phyloP scores from a whole-genome alignment of 78 protist species.

The Isochrysis galbana region DNA sequence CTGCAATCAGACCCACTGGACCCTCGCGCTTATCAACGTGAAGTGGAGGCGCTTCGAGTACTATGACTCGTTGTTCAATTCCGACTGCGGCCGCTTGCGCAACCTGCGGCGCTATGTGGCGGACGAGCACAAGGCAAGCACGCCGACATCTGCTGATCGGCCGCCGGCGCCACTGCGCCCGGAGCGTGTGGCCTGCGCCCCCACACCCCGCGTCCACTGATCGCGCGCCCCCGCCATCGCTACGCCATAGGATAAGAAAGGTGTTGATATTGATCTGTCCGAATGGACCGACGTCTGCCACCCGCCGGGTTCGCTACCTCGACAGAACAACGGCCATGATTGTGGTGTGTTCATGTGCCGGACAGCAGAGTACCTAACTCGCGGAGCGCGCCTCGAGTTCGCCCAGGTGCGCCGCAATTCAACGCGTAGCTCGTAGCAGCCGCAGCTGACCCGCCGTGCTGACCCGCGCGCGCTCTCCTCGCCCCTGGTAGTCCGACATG shows the following conservation, averaged over 20 bases:
- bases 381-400: not conserved
- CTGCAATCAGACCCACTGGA: slow-evolving; percentile 81
- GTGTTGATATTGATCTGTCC: not conserved
- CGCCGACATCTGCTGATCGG: not conserved
- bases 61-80: slow-evolving; percentile 62
- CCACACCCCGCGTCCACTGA: too few relatives aligned
- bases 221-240: too few relatives aligned
- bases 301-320: slow-evolving; percentile 46
- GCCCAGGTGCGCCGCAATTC: too few relatives aligned
- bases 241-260: not conserved
- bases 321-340: slow-evolving; percentile 76
- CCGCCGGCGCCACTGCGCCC: too few relatives aligned
- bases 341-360: slow-evolving; percentile 84
- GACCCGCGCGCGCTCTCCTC: too few relatives aligned
- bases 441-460: too few relatives aligned
- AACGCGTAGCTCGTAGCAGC: too few relatives aligned
- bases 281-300: not conserved
- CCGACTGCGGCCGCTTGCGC: not conserved
- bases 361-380: slow-evolving; percentile 64
- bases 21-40: slow-evolving; percentile 74
- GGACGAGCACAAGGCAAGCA: slow-evolving; percentile 1
- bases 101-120: not conserved
- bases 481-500: not conserved
- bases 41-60: slow-evolving; percentile 66
- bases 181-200: too few relatives aligned